phyloP scores from a whole-genome alignment of 1,284 basidiomycete genomes.

The Ustilago cynodontis region DNA sequence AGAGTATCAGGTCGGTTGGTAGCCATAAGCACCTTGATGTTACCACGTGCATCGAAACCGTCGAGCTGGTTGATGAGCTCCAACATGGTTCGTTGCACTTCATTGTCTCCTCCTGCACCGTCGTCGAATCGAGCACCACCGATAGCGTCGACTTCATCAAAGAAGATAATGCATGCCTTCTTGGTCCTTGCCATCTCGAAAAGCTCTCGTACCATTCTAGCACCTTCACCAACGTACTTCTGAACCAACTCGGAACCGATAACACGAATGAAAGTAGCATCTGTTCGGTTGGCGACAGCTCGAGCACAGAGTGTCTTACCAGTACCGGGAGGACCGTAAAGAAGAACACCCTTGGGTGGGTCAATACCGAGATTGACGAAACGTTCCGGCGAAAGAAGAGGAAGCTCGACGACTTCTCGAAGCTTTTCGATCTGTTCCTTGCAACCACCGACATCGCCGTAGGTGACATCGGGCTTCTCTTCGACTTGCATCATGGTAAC shows the following conservation, averaged over 20 bases:
- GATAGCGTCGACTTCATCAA: conserved; percentile 97
- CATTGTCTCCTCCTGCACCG: conserved; percentile 98
- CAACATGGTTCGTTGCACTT: conserved; percentile 99
- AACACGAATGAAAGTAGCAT: conserved; percentile 98
- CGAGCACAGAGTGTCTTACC: conserved; percentile 98
- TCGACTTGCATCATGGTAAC: conserved; percentile 99
- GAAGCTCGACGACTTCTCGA: conserved; percentile 97
- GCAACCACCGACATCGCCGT: conserved; percentile 97
- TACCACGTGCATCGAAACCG: conserved; percentile 97
- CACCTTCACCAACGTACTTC: conserved; percentile 99
- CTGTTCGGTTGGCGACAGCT: conserved; percentile 97
- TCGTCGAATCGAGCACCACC: conserved; percentile 99
- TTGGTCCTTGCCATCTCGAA: conserved; percentile 99
- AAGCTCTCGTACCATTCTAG: conserved; percentile 96
- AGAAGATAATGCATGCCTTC: conserved; percentile 99
- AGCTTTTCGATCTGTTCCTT: conserved; percentile 99
- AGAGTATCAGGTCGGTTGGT: conserved; percentile 98
- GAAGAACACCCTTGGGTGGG: conserved; percentile 96
- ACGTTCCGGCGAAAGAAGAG: conserved; percentile 88
- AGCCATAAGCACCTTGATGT: conserved; percentile 99
- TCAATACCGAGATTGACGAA: conserved; percentile 99
- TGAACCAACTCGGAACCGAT: conserved; percentile 99
- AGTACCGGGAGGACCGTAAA: conserved; percentile 95
- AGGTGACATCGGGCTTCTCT: conserved; percentile 98
- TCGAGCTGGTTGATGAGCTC: conserved; percentile 99